Percentiles rank a stretch among this genome's conserved stretches.
These are phyloP conservation scores for Syncephalastrum monosporum DNA, from an alignment of 371 early-diverging fungal species.

Conservation along the genomic window DNA sequence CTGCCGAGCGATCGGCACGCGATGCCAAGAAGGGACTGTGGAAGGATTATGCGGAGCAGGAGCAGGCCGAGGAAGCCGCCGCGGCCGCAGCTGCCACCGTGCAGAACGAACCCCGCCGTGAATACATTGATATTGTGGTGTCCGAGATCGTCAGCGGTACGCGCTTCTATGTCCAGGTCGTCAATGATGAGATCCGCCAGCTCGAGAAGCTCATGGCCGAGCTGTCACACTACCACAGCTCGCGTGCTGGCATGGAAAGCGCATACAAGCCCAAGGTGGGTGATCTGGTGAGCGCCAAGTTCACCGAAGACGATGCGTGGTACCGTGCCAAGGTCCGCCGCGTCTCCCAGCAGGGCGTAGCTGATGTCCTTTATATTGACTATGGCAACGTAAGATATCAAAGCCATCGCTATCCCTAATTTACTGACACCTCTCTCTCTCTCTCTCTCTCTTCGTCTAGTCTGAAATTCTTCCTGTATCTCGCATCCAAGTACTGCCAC, in stretches of 20 bases:
- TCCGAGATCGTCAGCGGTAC: conserved; percentile 77
- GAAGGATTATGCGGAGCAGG: conserved; percentile 37
- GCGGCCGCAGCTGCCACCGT: conserved; percentile 34
- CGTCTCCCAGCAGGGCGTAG: conserved; percentile 58
- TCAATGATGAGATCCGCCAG: conserved; percentile 65
- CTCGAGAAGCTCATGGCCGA: conserved; percentile 86
- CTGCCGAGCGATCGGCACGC: conserved; percentile 81
- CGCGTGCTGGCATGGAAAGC: conserved; percentile 16
- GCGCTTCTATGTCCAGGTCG: conserved; percentile 77
- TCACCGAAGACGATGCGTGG: conserved; percentile 88
- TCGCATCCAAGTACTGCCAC: conserved; percentile 65
- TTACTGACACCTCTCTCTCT: not conserved
- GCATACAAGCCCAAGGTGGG: conserved; percentile 65
- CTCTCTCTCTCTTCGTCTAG: conserved; percentile 18
- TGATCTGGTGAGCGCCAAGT: conserved; percentile 80
- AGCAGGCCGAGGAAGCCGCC: conserved; percentile 28
- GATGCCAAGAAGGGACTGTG: conserved; percentile 58
- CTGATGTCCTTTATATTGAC: conserved; percentile 82
- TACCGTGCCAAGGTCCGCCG: conserved; percentile 85
- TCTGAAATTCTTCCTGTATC: conserved; percentile 61
- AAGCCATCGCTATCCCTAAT: not conserved
- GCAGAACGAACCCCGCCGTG: conserved; percentile 51
- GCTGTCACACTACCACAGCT: conserved; percentile 64
- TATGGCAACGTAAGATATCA: conserved; percentile 77
- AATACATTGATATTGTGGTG: conserved; percentile 80